phyloP scores from a whole-genome alignment of 176 grass and related monocot species.

The Microstegium vimineum region DNA sequence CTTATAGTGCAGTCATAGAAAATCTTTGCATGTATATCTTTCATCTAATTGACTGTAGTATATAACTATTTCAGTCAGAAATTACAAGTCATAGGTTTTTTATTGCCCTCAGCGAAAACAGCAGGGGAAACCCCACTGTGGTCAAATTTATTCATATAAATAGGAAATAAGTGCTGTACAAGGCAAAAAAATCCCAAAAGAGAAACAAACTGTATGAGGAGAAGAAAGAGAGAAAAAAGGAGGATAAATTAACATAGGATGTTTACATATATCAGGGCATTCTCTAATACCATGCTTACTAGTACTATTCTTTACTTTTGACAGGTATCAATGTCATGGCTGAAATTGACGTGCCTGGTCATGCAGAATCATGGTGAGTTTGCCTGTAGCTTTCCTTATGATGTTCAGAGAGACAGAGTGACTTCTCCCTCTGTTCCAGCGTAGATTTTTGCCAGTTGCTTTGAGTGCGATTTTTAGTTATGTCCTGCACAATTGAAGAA shows the following conservation, averaged over 20 bases:
- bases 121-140: not conserved
- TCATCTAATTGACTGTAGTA: not conserved
- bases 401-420: not conserved
- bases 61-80: not conserved
- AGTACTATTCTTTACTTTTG: slow-evolving; percentile 17
- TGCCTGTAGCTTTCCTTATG: not conserved
- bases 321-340: slow-evolving; percentile 95
- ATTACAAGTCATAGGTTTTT: not conserved
- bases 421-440: not conserved
- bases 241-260: not conserved
- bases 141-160: not conserved
- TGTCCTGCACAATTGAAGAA: not conserved
- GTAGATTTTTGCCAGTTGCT: not conserved
- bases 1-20: not conserved
- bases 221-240: not conserved
- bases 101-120: not conserved
- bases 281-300: not conserved
- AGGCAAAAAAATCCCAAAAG: not conserved
- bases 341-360: slow-evolving; percentile 83
- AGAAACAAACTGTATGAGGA: not conserved
- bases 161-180: not conserved
- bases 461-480: not conserved
- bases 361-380: slow-evolving; percentile 88
- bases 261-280: not conserved
- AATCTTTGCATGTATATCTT: not conserved